phyloP scores from a whole-genome alignment of 2,329 filamentous ascomycete species.

The Alternaria panax region DNA sequence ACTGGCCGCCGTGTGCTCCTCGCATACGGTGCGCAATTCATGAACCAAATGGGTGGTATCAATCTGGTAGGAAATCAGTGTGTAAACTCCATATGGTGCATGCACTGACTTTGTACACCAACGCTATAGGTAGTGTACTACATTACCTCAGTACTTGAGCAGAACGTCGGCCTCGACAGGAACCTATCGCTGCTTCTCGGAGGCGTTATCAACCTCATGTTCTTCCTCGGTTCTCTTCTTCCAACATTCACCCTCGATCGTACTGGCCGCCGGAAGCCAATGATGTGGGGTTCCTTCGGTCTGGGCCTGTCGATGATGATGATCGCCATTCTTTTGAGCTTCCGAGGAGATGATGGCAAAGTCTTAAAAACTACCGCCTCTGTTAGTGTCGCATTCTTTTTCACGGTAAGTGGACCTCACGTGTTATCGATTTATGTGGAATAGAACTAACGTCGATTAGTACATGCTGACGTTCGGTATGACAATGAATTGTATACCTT shows the following conservation, averaged over 20 bases:
- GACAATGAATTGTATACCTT: slow-evolving; percentile 51
- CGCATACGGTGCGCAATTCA: slow-evolving; percentile 52
- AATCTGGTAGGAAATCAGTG: slow-evolving; percentile 38
- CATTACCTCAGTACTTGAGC: slow-evolving; percentile 55
- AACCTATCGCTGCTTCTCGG: slow-evolving; percentile 58
- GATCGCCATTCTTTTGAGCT: slow-evolving; percentile 53
- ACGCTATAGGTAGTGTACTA: slow-evolving; percentile 45
- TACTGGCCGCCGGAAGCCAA: slow-evolving; percentile 39
- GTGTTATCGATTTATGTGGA: neutral
- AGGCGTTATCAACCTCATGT: slow-evolving; percentile 50
- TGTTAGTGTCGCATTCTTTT: slow-evolving; percentile 61
- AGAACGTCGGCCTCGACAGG: slow-evolving; percentile 56
- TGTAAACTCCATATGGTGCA: neutral
- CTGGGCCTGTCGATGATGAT: slow-evolving; percentile 42
- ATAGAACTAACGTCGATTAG: slow-evolving; percentile 5
- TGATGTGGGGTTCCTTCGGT: slow-evolving; percentile 46
- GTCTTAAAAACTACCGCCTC: slow-evolving; percentile 53
- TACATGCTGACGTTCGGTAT: slow-evolving; percentile 38
- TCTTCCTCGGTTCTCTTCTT: slow-evolving; percentile 37
- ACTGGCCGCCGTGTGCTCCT: slow-evolving; percentile 51
- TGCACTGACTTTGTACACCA: neutral
- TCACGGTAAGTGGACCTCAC: slow-evolving; percentile 44
- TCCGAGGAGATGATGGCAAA: slow-evolving; percentile 42
- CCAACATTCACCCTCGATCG: slow-evolving; percentile 53
- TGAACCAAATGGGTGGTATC: slow-evolving; percentile 52